Percentiles rank a stretch among this genome's conserved stretches.
Evolutionary conservation across 2,329 filamentous ascomycete genomes (phyloP).

Genomic region (Aspergillus transmontanensis): DNA sequence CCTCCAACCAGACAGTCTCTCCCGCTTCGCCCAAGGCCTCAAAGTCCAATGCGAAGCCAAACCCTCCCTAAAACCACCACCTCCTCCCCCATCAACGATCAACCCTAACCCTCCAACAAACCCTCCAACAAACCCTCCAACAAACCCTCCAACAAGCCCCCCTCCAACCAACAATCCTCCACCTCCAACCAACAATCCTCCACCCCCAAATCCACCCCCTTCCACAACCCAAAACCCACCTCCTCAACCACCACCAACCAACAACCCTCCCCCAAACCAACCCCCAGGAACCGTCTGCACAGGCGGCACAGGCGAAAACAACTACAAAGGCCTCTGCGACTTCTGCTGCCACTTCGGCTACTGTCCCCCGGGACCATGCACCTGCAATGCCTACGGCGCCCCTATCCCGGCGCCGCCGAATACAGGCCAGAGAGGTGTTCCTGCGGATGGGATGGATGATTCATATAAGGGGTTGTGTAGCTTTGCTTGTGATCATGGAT

Average conservation of each 20-base stretch:
- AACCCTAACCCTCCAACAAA: neutral
- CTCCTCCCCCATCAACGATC: neutral
- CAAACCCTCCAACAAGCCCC: neutral
- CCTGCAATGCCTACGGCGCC: conserved; percentile 29
- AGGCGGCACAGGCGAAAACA: conserved; percentile 31
- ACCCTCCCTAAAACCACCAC: neutral
- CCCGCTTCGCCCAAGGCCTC: neutral
- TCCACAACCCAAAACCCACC: neutral
- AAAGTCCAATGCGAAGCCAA: neutral
- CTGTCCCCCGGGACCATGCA: conserved; percentile 34
- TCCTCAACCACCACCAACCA: neutral
- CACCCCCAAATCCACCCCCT: neutral
- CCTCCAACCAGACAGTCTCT: neutral
- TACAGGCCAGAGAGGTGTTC: conserved; percentile 23
- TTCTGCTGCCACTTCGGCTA: conserved; percentile 36
- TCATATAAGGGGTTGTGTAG: conserved; percentile 51
- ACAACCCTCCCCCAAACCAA: neutral
- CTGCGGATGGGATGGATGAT: conserved; percentile 26
- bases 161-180: neutral
- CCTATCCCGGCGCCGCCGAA: conserved; percentile 26
- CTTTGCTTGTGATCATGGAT: conserved; percentile 51
- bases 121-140: neutral
- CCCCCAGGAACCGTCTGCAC: conserved; percentile 25
- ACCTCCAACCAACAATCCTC: neutral
- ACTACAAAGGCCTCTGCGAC: conserved; percentile 32